Evolutionary conservation across 495 filamentous ascomycete species (phyloP), one percentile per base, ranked within the genome.

Genomic region (Letharia columbiana): DNA sequence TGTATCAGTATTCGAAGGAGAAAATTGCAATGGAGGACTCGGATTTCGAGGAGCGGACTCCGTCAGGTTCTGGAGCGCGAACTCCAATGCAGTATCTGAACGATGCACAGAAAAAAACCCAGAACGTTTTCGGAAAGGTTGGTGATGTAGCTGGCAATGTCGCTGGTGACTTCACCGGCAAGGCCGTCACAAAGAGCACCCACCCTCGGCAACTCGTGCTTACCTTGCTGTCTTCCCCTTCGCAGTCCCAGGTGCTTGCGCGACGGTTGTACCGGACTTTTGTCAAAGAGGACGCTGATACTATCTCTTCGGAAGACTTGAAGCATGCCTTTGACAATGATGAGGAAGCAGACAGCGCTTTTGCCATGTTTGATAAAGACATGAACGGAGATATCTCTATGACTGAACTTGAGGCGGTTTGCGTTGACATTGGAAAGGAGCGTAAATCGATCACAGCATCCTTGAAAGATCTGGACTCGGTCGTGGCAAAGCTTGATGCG

Each of bases 381-480:
- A 84, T 98, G 77, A 98, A 98, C 68, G 94, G 94, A 20, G 92
- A 97, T 73, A 94, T 98, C 54, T 94, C 90, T 10, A 95, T 96
- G 87, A 91, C 95, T 64, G 93, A 97, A 75, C 81, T 98, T 20
- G 93, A 97, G 72, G 85, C 91, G 35, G 91, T 93, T 11, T 96
- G 92, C 75, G 92, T 93, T 31, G 93, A 98, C 72, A 94, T 97
- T 74, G 91, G 92, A 44, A 85, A 92, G 11, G 94, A 98, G 78
- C 89, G 93, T 70, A 98, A 96, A 72, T 89, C 92, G 5, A 97
- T 98, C 70, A 92, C 91, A 3, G 93, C 93, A 0, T 95, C 91
- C 0, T 76, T 98, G 54, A 97, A 97, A 77, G 93, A 97, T 76
- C 77, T 98, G 9, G 94, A 98, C 74, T 96, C 91, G 2, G 94